A percentile compares a stretch with the other conserved stretches of the same genome.
These are phyloP conservation scores for Microbotryum scabiosae DNA, from an alignment of 1,284 basidiomycete genomes.

Conservation along the genomic window DNA sequence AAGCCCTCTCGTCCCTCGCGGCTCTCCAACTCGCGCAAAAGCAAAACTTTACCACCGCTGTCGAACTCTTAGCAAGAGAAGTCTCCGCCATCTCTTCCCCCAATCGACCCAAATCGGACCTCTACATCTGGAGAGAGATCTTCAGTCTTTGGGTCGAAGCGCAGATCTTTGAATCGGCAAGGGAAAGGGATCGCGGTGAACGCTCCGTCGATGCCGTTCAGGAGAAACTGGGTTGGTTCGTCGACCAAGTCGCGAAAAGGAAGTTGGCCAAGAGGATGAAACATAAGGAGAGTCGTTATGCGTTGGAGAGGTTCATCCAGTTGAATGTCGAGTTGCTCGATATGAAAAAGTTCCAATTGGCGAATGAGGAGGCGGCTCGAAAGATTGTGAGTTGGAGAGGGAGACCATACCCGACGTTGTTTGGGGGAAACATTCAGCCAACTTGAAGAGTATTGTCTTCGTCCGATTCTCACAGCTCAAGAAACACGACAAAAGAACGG, in stretches of 20 bases:
- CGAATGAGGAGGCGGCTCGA: conserved; percentile 71
- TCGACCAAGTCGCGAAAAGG: conserved; percentile 55
- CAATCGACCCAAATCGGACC: conserved; percentile 52
- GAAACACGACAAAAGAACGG: conserved; percentile 85
- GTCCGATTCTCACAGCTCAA: conserved; percentile 49
- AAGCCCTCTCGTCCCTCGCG: conserved; percentile 62
- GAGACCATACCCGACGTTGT: too few relatives aligned
- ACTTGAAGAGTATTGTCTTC: not conserved
- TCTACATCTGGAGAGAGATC: conserved; percentile 88
- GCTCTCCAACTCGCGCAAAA: conserved; percentile 57
- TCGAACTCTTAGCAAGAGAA: conserved; percentile 57
- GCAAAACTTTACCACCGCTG: conserved; percentile 54
- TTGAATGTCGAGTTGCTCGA: conserved; percentile 76
- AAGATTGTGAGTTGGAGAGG: conserved; percentile 37
- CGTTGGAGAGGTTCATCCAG: conserved; percentile 68
- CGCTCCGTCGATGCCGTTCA: conserved; percentile 63
- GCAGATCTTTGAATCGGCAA: conserved; percentile 73
- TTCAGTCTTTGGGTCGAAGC: conserved; percentile 77
- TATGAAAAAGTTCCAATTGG: conserved; percentile 65
- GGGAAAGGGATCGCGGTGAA: conserved; percentile 63
- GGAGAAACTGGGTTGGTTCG: conserved; percentile 60
- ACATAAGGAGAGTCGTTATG: conserved; percentile 55
- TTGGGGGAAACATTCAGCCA: conserved; percentile 51
- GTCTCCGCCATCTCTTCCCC: conserved; percentile 45
- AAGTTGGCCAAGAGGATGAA: conserved; percentile 58